These are phyloP conservation scores for Colletotrichum costaricense DNA, from an alignment of 2,329 filamentous ascomycete species.

Conservation along the genomic window DNA sequence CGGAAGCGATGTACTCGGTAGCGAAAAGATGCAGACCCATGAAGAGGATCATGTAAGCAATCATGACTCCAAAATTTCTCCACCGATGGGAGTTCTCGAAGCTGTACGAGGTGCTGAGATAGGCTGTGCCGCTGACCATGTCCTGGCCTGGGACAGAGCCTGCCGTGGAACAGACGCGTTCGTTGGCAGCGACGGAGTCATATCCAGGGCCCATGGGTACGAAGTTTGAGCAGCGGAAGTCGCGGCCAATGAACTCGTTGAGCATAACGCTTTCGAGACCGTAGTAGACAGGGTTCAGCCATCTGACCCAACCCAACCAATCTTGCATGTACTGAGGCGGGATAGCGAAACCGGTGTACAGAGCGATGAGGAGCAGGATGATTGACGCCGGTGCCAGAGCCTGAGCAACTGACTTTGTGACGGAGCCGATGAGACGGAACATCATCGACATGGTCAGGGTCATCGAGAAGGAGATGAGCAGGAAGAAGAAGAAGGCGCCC, in stretches of 20 bases:
- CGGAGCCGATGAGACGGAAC: slow-evolving; percentile 59
- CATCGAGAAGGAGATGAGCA: slow-evolving; percentile 68
- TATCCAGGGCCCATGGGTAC: slow-evolving; percentile 44
- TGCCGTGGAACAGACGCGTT: slow-evolving; percentile 59
- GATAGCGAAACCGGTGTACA: slow-evolving; percentile 61
- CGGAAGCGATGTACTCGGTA: slow-evolving; percentile 56
- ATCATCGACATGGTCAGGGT: slow-evolving; percentile 75
- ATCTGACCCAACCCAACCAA: slow-evolving; percentile 68
- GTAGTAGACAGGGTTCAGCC: slow-evolving; percentile 73
- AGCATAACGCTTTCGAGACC: slow-evolving; percentile 72
- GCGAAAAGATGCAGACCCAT: slow-evolving; percentile 59
- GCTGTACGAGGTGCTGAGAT: slow-evolving; percentile 57
- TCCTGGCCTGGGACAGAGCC: slow-evolving; percentile 58
- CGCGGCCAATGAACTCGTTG: slow-evolving; percentile 67
- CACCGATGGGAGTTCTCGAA: slow-evolving; percentile 63
- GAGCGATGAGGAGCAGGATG: slow-evolving; percentile 57
- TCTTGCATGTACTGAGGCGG: slow-evolving; percentile 57
- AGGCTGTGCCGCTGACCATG: slow-evolving; percentile 59
- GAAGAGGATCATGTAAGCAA: slow-evolving; percentile 59
- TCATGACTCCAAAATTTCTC: slow-evolving; percentile 68
- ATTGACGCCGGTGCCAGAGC: slow-evolving; percentile 64
- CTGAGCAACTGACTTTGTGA: slow-evolving; percentile 61
- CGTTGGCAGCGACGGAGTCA: slow-evolving; percentile 36
- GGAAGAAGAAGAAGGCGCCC: slow-evolving; percentile 73
- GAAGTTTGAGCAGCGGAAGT: slow-evolving; percentile 57